phyloP scores from a whole-genome alignment of 2,329 filamentous ascomycete genomes.

The Penicillium sp. region DNA sequence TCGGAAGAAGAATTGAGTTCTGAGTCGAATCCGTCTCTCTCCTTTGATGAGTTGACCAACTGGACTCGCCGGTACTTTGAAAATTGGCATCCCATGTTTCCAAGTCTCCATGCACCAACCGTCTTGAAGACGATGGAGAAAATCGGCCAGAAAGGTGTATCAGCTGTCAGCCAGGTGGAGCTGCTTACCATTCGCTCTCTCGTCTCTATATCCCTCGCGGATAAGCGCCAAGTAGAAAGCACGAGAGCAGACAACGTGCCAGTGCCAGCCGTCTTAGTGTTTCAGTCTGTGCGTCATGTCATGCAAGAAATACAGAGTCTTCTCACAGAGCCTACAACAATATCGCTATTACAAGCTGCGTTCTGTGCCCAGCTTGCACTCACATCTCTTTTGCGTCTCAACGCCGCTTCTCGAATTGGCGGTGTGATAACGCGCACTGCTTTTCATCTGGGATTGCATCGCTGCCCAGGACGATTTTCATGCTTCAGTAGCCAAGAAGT shows the following conservation, averaged over 20 bases:
- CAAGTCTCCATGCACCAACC: slow-evolving; percentile 56
- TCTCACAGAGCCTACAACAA: slow-evolving; percentile 48
- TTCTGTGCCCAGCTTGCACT: slow-evolving; percentile 56
- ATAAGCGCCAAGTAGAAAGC: slow-evolving; percentile 46
- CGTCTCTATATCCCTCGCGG: slow-evolving; percentile 54
- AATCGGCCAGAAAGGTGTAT: slow-evolving; percentile 35
- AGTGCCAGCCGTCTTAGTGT: slow-evolving; percentile 48
- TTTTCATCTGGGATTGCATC: slow-evolving; percentile 58
- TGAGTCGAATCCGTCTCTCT: slow-evolving; percentile 12
- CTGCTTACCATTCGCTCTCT: slow-evolving; percentile 49
- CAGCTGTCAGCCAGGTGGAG: slow-evolving; percentile 36
- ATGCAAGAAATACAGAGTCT: slow-evolving; percentile 50
- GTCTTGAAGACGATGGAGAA: slow-evolving; percentile 50
- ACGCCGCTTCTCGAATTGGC: slow-evolving; percentile 56
- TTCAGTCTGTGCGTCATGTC: slow-evolving; percentile 50
- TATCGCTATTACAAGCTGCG: slow-evolving; percentile 51
- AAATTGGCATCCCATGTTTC: slow-evolving; percentile 58
- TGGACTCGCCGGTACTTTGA: slow-evolving; percentile 57
- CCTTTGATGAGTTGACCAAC: slow-evolving; percentile 50
- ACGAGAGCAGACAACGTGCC: slow-evolving; percentile 15
- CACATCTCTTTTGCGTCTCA: slow-evolving; percentile 56
- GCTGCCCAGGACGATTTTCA: slow-evolving; percentile 54
- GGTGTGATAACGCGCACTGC: slow-evolving; percentile 56
- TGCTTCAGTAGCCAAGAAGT: slow-evolving; percentile 50
- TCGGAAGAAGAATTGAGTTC: slow-evolving; percentile 11